phyloP scores from a whole-genome alignment of 192 early-diverging fungal species.

The Physocladia obscura region DNA sequence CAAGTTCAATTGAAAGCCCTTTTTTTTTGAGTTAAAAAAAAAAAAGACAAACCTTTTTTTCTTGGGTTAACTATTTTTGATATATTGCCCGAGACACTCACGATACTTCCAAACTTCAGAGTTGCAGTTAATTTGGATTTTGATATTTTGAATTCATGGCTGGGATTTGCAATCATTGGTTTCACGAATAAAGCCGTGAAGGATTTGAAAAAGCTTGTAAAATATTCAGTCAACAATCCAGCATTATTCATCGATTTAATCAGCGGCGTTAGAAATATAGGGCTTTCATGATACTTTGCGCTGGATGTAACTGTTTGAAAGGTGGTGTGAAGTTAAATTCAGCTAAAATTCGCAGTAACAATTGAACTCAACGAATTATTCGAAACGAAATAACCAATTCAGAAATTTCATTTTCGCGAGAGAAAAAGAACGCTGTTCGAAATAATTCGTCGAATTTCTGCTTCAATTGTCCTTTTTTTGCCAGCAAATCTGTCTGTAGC shows the following conservation, averaged over 20 bases:
- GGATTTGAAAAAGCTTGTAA: background rate
- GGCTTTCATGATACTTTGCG: slow-evolving; percentile 15
- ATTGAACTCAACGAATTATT: background rate
- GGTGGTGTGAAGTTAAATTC: background rate
- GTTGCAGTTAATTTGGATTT: slow-evolving; percentile 3
- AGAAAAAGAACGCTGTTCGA: slow-evolving; percentile 20
- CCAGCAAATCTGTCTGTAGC: background rate
- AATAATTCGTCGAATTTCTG: slow-evolving; percentile 25
- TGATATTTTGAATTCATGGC: background rate
- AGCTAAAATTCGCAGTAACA: background rate
- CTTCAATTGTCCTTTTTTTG: slow-evolving; percentile 18
- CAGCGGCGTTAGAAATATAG: slow-evolving; percentile 5
- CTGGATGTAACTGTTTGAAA: slow-evolving; percentile 2
- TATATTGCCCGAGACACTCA: background rate
- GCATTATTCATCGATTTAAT: slow-evolving; percentile 20
- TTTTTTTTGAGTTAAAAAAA: background rate
- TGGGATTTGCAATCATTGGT: background rate
- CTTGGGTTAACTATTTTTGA: background rate
- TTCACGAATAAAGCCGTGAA: slow-evolving; percentile 4
- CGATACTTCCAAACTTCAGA: slow-evolving; percentile 4
- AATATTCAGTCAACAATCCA: slow-evolving; percentile 12
- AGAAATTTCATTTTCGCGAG: slow-evolving; percentile 14
- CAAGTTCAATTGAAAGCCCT: background rate
- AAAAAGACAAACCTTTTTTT: background rate
- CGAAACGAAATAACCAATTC: slow-evolving; percentile 17